phyloP scores from a whole-genome alignment of 805 yeast genomes.

The Nakazawaea siamensis region DNA sequence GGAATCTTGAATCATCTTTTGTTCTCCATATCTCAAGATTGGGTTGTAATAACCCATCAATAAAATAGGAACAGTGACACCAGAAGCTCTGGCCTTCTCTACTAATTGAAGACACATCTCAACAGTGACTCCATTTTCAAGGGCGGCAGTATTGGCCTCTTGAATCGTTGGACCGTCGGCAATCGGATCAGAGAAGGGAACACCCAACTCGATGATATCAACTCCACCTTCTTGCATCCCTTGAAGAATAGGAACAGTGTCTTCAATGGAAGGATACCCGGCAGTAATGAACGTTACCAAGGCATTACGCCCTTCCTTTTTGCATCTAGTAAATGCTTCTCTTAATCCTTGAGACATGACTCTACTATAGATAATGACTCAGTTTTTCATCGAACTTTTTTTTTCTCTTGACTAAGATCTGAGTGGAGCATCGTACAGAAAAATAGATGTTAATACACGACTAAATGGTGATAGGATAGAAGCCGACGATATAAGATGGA shows the following conservation, averaged over 20 bases:
- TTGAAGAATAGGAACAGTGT: conserved; percentile 76
- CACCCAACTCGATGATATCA: conserved; percentile 88
- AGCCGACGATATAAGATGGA: no score
- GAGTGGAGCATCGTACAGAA: no score
- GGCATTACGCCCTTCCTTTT: conserved; percentile 69
- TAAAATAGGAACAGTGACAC: conserved; percentile 82
- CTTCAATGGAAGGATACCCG: conserved; percentile 84
- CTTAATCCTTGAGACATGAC: conserved; percentile 50
- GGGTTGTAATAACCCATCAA: conserved; percentile 99
- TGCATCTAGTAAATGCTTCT: conserved; percentile 54
- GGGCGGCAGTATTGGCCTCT: conserved; percentile 74
- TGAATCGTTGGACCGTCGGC: conserved; percentile 99
- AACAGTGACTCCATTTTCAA: conserved; percentile 76
- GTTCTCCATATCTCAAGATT: conserved; percentile 82
- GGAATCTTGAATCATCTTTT: conserved; percentile 69
- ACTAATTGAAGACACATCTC: conserved; percentile 63
- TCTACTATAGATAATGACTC: no score
- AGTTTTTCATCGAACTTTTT: no score
- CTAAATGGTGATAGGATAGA: no score
- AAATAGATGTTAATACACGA: no score
- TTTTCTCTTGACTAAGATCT: no score
- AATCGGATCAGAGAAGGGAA: conserved; percentile 97
- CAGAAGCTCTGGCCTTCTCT: conserved; percentile 64
- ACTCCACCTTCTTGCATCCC: conserved; percentile 95
- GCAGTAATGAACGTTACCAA: conserved; percentile 90